Conservation (phyloP, 306 rosid genomes). For the Geum urbanum region DNA sequence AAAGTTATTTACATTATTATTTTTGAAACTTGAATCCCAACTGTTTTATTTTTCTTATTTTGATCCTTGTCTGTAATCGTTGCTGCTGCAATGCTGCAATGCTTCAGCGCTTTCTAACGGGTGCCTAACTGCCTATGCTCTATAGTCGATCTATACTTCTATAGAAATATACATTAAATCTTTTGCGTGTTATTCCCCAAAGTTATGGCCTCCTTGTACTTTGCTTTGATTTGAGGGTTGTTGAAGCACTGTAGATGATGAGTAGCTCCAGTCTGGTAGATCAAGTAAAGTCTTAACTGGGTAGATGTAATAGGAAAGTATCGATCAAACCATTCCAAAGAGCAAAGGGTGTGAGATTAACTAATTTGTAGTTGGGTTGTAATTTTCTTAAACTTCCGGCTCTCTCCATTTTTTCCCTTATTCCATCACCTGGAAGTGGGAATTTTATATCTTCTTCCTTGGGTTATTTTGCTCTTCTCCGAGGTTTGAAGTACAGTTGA, state of each 20-base stretch:
- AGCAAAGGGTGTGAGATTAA: neutral
- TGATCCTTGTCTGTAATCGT: neutral
- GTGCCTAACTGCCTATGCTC: neutral
- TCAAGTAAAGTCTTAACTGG: neutral
- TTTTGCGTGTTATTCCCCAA: neutral
- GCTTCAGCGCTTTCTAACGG: neutral
- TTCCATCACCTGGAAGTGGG: neutral
- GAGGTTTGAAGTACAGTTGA: neutral
- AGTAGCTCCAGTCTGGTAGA: neutral
- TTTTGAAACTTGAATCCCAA: neutral
- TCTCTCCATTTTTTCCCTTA: neutral
- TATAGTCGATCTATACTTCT: too few relatives aligned
- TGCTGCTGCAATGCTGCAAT: too few relatives aligned
- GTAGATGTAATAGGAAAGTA: neutral
- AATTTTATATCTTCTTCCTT: neutral
- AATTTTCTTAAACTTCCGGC: neutral
- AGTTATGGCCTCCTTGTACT: neutral
- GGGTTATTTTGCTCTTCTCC: neutral
- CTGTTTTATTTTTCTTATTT: neutral
- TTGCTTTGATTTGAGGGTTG: neutral
- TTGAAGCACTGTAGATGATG: neutral
- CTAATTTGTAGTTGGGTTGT: neutral
- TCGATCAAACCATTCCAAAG: too few relatives aligned
- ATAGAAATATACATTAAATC: neutral
- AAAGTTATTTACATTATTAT: neutral